Percentiles rank a stretch among this genome's conserved stretches.
Conservation (phyloP, 2,329 filamentous ascomycete species). For the Paradendryphiella salina region DNA sequence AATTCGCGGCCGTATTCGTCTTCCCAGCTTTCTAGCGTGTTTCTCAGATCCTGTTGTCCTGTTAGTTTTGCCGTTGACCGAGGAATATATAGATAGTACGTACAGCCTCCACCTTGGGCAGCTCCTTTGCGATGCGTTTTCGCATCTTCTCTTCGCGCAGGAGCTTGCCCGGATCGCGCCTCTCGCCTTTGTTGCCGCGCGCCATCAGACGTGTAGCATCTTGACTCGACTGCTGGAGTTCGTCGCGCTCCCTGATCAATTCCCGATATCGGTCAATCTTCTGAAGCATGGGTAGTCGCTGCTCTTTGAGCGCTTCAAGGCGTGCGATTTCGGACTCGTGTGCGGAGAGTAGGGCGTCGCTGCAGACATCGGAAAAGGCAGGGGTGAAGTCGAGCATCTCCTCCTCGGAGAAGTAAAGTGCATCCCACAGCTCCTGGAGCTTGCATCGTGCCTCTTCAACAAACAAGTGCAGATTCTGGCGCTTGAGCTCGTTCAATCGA, state of each 20-base stretch:
- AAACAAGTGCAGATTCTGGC: conserved; percentile 92
- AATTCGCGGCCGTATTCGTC: conserved; percentile 93
- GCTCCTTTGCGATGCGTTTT: conserved; percentile 92
- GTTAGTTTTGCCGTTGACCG: background rate
- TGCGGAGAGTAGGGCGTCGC: conserved; percentile 89
- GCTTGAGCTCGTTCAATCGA: conserved; percentile 87
- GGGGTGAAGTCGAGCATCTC: conserved; percentile 99
- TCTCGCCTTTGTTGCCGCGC: conserved; percentile 89
- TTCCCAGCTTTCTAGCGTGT: conserved; percentile 83
- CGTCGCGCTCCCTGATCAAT: conserved; percentile 82
- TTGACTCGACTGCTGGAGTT: conserved; percentile 86
- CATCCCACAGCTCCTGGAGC: conserved; percentile 93
- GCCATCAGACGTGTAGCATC: conserved; percentile 92
- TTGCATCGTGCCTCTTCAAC: conserved; percentile 91
- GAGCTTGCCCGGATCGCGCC: conserved; percentile 89
- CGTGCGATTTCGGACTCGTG: conserved; percentile 89
- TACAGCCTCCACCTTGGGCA: conserved; percentile 82
- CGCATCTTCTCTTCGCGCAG: conserved; percentile 97
- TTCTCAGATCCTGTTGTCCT: conserved; percentile 63
- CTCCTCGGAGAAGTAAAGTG: conserved; percentile 91
- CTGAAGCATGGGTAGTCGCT: conserved; percentile 80
- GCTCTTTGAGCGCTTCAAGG: conserved; percentile 79
- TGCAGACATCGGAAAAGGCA: conserved; percentile 95
- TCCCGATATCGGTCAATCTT: conserved; percentile 82
- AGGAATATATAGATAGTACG: background rate